Evolutionary conservation across 495 filamentous ascomycete species (phyloP).

Genomic region (Hyaloscypha variabilis): DNA sequence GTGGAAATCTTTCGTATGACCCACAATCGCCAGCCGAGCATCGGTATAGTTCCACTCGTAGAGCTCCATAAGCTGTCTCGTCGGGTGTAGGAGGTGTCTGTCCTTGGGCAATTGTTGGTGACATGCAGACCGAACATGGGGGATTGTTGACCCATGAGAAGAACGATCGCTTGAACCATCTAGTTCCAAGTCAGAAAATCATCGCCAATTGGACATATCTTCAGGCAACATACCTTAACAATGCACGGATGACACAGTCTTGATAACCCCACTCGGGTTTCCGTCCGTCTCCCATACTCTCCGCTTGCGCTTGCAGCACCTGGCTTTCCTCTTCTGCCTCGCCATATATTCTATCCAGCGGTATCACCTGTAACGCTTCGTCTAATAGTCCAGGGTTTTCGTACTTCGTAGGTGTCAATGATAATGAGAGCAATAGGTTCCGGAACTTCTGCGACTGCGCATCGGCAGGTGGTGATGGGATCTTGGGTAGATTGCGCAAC

Average conservation of each 20-base stretch:
- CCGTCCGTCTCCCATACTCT: constrained; percentile 73
- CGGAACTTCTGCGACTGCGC: constrained; percentile 77
- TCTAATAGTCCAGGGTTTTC: constrained; percentile 97
- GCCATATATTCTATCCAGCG: constrained; percentile 87
- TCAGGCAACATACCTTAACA: constrained; percentile 65
- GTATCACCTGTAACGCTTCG: constrained; percentile 84
- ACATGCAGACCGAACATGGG: constrained; percentile 74
- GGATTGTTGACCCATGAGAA: constrained; percentile 98
- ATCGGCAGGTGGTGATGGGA: constrained; percentile 78
- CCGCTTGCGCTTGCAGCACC: constrained; percentile 82
- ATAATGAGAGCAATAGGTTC: constrained; percentile 78
- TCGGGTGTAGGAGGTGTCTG: constrained; percentile 84
- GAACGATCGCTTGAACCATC: constrained; percentile 95
- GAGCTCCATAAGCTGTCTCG: constrained; percentile 83
- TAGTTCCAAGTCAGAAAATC: constrained; percentile 38
- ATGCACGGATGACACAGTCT: constrained; percentile 91
- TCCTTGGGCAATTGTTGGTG: constrained; percentile 80
- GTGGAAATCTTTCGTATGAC: constrained; percentile 84
- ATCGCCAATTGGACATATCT: constrained; percentile 3
- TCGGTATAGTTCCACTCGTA: constrained; percentile 85
- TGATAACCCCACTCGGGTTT: constrained; percentile 97
- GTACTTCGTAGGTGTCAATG: constrained; percentile 85
- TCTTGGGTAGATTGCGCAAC: constrained; percentile 73
- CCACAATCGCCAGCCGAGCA: constrained; percentile 74
- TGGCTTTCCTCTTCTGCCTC: constrained; percentile 94